Percentiles rank a stretch among this genome's conserved stretches.
Conservation (phyloP, 2,329 filamentous ascomycete species). For the Fusarium subtropicale region DNA sequence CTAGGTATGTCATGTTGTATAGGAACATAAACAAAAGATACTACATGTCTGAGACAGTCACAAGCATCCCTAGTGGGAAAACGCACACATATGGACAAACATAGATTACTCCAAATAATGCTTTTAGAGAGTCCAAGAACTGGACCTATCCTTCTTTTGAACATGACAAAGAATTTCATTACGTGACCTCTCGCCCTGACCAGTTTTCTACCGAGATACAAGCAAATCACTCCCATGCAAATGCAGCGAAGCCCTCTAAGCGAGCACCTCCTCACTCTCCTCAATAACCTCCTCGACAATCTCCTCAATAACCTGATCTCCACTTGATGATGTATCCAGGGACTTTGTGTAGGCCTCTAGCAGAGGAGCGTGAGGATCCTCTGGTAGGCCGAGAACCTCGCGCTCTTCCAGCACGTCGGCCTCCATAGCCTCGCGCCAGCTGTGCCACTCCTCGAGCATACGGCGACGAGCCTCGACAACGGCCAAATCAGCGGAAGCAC, state of each 20-base stretch:
- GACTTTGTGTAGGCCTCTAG: constrained; percentile 66
- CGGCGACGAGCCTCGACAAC: constrained; percentile 89
- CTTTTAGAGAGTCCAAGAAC: constrained; percentile 40
- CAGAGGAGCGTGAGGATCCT: constrained; percentile 71
- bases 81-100: constrained; percentile 10
- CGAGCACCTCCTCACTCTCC: constrained; percentile 83
- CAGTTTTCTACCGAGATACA: constrained; percentile 52
- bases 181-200: constrained; percentile 50
- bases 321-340: constrained; percentile 68
- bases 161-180: constrained; percentile 50
- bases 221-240: constrained; percentile 49
- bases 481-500: constrained; percentile 91
- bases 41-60: not conserved
- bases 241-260: constrained; percentile 50
- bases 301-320: constrained; percentile 87
- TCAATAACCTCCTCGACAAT: constrained; percentile 85
- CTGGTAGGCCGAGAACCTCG: constrained; percentile 72
- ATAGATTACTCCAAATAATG: constrained; percentile 38
- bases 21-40: not conserved
- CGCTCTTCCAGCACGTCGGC: constrained; percentile 79
- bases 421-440: constrained; percentile 81
- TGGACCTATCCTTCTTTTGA: constrained; percentile 40
- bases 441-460: constrained; percentile 87
- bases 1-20: not conserved
- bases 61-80: not conserved